Conservation (phyloP, 2,329 filamentous ascomycete species). For the Penicillium expansum region DNA sequence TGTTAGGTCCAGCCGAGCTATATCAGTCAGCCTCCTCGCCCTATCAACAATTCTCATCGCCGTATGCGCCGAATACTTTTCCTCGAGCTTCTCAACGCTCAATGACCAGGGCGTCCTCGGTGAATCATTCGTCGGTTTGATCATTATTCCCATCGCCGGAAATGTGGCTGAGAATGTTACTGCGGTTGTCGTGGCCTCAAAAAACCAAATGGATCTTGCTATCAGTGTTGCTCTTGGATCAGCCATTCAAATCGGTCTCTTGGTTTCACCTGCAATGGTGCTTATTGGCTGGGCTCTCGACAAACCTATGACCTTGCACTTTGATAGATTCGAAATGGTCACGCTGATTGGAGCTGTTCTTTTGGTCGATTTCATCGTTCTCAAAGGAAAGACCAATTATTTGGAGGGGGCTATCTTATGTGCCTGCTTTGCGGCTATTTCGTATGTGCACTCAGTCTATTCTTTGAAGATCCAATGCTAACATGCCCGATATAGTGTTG, state of each 20-base stretch:
- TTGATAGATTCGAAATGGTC: constrained; percentile 18
- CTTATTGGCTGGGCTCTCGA: constrained; percentile 67
- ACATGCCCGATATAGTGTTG: constrained; percentile 9
- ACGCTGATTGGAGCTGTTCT: constrained; percentile 14
- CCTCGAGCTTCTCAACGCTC: constrained; percentile 64
- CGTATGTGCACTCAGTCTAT: constrained; percentile 8
- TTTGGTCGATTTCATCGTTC: constrained; percentile 18
- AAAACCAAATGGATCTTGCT: constrained; percentile 74
- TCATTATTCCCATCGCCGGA: constrained; percentile 69
- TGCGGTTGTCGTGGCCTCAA: constrained; percentile 66
- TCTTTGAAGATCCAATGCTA: background rate
- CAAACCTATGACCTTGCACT: constrained; percentile 20
- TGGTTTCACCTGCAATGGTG: constrained; percentile 68
- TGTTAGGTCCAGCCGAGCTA: background rate
- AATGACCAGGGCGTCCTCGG: constrained; percentile 56
- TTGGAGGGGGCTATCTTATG: constrained; percentile 19
- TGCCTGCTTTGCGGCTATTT: constrained; percentile 20
- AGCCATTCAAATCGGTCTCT: constrained; percentile 69
- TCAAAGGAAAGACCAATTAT: constrained; percentile 20
- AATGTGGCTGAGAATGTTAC: constrained; percentile 73
- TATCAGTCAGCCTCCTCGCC: constrained; percentile 55
- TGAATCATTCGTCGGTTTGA: constrained; percentile 68
- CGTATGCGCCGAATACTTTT: constrained; percentile 67
- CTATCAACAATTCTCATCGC: constrained; percentile 65
- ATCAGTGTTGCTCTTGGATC: constrained; percentile 70